These are phyloP conservation scores for Linum tenue DNA, from an alignment of 345 rosid species.

Conservation along the genomic window DNA sequence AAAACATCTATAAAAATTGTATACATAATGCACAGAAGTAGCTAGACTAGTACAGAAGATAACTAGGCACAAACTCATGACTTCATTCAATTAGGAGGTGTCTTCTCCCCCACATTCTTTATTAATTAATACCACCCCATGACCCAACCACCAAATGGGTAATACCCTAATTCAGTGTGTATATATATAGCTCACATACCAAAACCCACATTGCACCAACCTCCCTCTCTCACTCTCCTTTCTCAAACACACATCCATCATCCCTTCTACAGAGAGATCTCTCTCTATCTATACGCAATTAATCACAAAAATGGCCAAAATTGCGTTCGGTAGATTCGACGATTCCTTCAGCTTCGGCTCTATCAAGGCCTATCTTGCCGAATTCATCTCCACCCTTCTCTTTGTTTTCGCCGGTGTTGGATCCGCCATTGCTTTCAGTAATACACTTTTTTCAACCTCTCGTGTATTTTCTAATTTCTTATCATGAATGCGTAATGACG, in stretches of 20 bases:
- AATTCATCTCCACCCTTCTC: constrained; percentile 84
- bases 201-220: too few species aligned
- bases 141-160: too few species aligned
- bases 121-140: too few species aligned
- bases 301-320: constrained; percentile 50
- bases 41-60: background rate
- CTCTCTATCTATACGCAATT: too few species aligned
- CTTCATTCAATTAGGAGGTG: constrained; percentile 2
- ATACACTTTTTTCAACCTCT: background rate
- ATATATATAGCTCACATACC: too few species aligned
- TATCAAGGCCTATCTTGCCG: constrained; percentile 59
- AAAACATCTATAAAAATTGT: background rate
- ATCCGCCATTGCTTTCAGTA: constrained; percentile 66
- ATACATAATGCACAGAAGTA: background rate
- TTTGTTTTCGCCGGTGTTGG: constrained; percentile 98
- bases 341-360: constrained; percentile 70
- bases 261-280: too few species aligned
- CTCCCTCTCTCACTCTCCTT: too few species aligned
- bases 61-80: background rate
- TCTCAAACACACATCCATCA: too few species aligned
- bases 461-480: too few species aligned
- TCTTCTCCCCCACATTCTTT: too few species aligned
- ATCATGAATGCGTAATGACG: too few species aligned
- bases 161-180: too few species aligned
- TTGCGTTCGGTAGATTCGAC: constrained; percentile 57